phyloP scores from a whole-genome alignment of 139 green algal species.

The Chlamydomonas sp. region DNA sequence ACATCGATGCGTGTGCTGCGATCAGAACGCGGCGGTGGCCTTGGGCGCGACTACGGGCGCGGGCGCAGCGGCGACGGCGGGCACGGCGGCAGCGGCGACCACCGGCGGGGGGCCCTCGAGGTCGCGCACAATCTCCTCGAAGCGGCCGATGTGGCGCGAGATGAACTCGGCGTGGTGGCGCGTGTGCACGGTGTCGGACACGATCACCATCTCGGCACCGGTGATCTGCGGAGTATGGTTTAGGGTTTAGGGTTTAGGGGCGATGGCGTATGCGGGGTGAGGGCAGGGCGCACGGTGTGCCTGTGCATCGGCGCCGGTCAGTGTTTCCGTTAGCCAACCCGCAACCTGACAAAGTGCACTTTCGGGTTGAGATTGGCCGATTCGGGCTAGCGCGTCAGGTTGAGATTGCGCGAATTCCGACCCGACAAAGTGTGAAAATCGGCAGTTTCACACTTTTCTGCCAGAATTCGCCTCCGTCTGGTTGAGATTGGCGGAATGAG shows the following conservation, averaged over 20 bases:
- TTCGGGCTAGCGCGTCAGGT: too few species aligned
- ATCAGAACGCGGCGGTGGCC: neutral
- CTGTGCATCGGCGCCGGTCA: neutral
- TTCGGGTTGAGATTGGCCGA: too few species aligned
- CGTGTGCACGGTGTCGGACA: constrained; percentile 43
- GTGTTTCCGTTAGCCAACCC: constrained; percentile 6
- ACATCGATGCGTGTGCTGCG: too few species aligned
- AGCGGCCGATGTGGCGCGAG: constrained; percentile 59
- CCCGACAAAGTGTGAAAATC: too few species aligned
- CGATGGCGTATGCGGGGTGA: too few species aligned
- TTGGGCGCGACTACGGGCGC: neutral
- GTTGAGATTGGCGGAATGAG: too few species aligned
- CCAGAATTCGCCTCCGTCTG: too few species aligned
- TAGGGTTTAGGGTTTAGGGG: too few species aligned
- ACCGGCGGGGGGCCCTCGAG: constrained; percentile 29
- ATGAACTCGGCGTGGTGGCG: constrained; percentile 60
- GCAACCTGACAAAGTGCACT: too few species aligned
- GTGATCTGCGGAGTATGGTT: constrained; percentile 43
- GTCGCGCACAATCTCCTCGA: constrained; percentile 52
- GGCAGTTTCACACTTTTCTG: too few species aligned
- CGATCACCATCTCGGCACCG: constrained; percentile 58
- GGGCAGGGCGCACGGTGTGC: too few species aligned
- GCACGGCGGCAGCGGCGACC: neutral
- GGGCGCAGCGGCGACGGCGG: neutral
- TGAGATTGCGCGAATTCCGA: too few species aligned